Percentiles rank a stretch among this genome's conserved stretches.
phyloP scores from a whole-genome alignment of 1,284 basidiomycete species.

The Tilletia caries region DNA sequence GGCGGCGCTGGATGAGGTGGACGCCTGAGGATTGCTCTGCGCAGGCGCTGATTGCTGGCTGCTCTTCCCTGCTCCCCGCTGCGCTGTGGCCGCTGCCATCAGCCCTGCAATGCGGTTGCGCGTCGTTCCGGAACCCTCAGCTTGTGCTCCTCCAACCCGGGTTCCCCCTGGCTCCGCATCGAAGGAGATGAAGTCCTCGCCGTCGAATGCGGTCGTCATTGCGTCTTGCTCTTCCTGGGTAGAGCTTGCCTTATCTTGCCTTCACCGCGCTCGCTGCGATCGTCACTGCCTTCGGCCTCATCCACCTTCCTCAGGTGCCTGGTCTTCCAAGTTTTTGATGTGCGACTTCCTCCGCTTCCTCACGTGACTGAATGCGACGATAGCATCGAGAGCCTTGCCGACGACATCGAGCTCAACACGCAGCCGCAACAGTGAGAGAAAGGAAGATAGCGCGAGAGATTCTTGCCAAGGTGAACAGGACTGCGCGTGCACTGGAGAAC shows the following conservation, averaged over 20 bases:
- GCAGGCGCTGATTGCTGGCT: background rate
- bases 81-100: background rate
- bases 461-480: background rate
- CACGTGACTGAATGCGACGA: background rate
- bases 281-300: background rate
- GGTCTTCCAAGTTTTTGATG: background rate
- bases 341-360: background rate
- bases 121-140: background rate
- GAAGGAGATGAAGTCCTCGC: slow-evolving; percentile 12
- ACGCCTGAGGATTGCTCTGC: background rate
- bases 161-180: background rate
- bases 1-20: background rate
- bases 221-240: background rate
- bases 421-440: background rate
- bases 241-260: background rate
- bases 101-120: background rate
- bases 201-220: background rate
- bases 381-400: background rate
- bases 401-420: background rate
- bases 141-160: background rate
- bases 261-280: background rate
- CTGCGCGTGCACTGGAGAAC: no score
- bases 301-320: background rate
- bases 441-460: no score
- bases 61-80: background rate